These are phyloP conservation scores for Agaricales sp. DNA, from an alignment of 1,284 basidiomycete genomes.

Conservation along the genomic window DNA sequence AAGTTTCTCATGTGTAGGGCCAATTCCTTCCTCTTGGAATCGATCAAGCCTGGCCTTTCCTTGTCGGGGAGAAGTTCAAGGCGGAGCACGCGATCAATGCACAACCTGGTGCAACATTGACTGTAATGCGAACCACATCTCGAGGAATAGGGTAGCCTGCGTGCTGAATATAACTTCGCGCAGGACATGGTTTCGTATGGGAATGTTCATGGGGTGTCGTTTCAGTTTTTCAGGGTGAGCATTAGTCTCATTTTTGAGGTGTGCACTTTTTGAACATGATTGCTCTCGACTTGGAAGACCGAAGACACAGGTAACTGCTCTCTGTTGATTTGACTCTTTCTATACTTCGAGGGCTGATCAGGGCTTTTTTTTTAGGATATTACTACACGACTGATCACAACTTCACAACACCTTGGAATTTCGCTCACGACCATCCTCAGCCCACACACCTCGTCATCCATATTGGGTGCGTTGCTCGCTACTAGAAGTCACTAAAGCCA, in stretches of 20 bases:
- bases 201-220: constrained; percentile 43
- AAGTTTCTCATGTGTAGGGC: constrained; percentile 25
- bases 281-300: constrained; percentile 23
- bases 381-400: constrained; percentile 45
- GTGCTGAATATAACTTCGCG: too few relatives aligned
- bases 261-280: neutral
- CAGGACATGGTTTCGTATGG: constrained; percentile 49
- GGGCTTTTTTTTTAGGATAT: constrained; percentile 22
- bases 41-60: constrained; percentile 48
- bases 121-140: too few relatives aligned
- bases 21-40: constrained; percentile 43
- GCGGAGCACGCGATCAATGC: constrained; percentile 41
- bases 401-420: constrained; percentile 50
- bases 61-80: constrained; percentile 40
- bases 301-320: constrained; percentile 30
- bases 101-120: constrained; percentile 42
- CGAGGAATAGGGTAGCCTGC: too few relatives aligned
- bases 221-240: constrained; percentile 35
- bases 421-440: constrained; percentile 31
- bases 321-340: neutral
- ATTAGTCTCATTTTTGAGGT: neutral
- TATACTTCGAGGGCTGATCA: neutral
- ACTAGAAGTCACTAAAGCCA: neutral
- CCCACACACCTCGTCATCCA: constrained; percentile 45
- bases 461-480: constrained; percentile 30